phyloP scores from a whole-genome alignment of 192 early-diverging fungal genomes.

The Coemansia sp. region DNA sequence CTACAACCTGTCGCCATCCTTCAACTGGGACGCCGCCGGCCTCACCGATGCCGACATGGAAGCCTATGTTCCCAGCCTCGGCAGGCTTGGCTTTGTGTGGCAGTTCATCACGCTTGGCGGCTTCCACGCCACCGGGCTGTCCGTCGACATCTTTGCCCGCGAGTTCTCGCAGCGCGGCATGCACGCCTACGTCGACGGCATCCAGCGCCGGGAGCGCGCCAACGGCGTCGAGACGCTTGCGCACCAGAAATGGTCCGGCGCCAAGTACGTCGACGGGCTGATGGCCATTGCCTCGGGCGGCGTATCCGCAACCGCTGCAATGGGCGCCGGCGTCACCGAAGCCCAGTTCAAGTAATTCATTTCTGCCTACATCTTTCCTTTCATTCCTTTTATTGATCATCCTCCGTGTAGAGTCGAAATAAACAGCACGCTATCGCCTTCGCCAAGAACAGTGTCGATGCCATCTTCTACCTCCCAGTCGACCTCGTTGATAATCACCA shows the following conservation, averaged over 20 bases:
- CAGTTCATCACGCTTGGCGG: slow-evolving; percentile 98
- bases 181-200: slow-evolving; percentile 90
- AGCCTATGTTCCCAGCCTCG: slow-evolving; percentile 79
- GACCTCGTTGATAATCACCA: slow-evolving; percentile 91
- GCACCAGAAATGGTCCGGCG: slow-evolving; percentile 95
- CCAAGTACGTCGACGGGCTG: slow-evolving; percentile 85
- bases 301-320: slow-evolving; percentile 91
- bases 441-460: slow-evolving; percentile 76
- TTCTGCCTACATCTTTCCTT: background rate
- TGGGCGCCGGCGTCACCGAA: slow-evolving; percentile 93
- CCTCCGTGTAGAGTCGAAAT: slow-evolving; percentile 99
- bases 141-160: slow-evolving; percentile 83
- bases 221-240: slow-evolving; percentile 89
- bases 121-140: slow-evolving; percentile 91
- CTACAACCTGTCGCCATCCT: slow-evolving; percentile 96
- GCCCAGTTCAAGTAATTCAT: slow-evolving; percentile 66
- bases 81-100: slow-evolving; percentile 93
- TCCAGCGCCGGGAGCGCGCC: slow-evolving; percentile 90
- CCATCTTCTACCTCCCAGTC: slow-evolving; percentile 98
- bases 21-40: slow-evolving; percentile 98
- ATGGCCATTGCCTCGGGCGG: slow-evolving; percentile 94
- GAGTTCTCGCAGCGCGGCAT: slow-evolving; percentile 87
- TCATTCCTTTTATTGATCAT: slow-evolving; percentile 25
- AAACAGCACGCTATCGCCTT: slow-evolving; percentile 85
- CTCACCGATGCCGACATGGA: slow-evolving; percentile 90